These are phyloP conservation scores for Fusarium irregulare DNA, from an alignment of 2,329 filamentous ascomycete genomes.

Conservation along the genomic window DNA sequence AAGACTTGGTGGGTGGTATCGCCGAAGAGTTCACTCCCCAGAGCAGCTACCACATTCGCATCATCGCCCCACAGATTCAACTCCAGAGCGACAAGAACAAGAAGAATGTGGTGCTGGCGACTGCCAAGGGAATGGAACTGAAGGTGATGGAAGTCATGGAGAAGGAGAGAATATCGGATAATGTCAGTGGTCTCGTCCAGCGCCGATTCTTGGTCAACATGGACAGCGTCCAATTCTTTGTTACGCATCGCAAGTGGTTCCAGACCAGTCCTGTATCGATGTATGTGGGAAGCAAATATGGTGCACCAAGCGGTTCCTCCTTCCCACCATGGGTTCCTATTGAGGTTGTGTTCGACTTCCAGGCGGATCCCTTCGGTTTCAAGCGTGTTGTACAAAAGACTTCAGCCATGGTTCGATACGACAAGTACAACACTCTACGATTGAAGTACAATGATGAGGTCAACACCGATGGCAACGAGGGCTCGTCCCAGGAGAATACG, in stretches of 20 bases:
- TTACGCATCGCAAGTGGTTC: conserved; percentile 93
- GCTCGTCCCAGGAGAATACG: conserved; percentile 64
- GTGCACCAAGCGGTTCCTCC: conserved; percentile 81
- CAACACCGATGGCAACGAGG: conserved; percentile 68
- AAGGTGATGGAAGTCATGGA: conserved; percentile 99
- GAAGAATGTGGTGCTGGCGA: conserved; percentile 95
- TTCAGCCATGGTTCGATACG: conserved; percentile 91
- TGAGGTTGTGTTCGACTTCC: conserved; percentile 98
- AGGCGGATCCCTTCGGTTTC: conserved; percentile 95
- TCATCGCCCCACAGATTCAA: conserved; percentile 98
- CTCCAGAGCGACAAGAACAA: conserved; percentile 98
- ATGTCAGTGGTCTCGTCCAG: conserved; percentile 94
- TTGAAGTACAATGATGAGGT: conserved; percentile 98
- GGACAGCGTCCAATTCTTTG: conserved; percentile 98
- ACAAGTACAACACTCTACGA: conserved; percentile 97
- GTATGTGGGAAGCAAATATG: conserved; percentile 95
- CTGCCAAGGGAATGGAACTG: conserved; percentile 96
- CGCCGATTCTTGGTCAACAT: conserved; percentile 93
- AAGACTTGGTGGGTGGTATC: conserved; percentile 79
- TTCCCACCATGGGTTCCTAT: conserved; percentile 99
- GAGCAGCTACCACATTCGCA: conserved; percentile 91
- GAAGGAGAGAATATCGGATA: conserved; percentile 89
- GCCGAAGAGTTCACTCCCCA: conserved; percentile 88
- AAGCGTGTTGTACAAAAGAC: conserved; percentile 97
- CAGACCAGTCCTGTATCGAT: conserved; percentile 85